Percentiles rank a stretch among this genome's conserved stretches.
These are phyloP conservation scores for Wolfiporia cocos DNA, from an alignment of 1,284 basidiomycete species.

Conservation along the genomic window DNA sequence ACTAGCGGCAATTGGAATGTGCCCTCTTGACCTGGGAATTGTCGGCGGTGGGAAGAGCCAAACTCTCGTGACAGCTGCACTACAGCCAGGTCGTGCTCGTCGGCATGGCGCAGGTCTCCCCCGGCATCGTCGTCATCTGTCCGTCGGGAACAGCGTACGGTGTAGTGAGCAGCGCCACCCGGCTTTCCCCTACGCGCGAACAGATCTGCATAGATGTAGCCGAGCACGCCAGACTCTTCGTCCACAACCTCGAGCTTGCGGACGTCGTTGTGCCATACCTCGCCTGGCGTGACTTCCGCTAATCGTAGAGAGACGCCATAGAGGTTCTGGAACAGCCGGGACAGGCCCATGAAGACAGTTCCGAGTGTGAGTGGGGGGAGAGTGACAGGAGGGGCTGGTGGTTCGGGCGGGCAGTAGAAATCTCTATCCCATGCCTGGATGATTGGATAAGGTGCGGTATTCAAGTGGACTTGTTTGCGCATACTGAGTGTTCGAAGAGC, in stretches of 20 bases:
- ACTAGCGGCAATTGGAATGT: slow-evolving; percentile 88
- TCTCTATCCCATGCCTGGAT: slow-evolving; percentile 94
- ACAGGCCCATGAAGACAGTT: slow-evolving; percentile 82
- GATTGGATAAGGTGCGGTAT: slow-evolving; percentile 46
- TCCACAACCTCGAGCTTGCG: slow-evolving; percentile 92
- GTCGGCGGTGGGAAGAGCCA: slow-evolving; percentile 52
- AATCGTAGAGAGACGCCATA: slow-evolving; percentile 85
- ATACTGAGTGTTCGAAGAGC: slow-evolving; percentile 69
- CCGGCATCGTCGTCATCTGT: slow-evolving; percentile 85
- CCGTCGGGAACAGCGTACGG: slow-evolving; percentile 89
- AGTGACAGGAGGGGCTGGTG: slow-evolving; percentile 62
- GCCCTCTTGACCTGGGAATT: slow-evolving; percentile 54
- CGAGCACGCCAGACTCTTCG: slow-evolving; percentile 80
- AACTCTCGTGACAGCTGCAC: slow-evolving; percentile 48
- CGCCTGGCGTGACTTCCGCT: slow-evolving; percentile 61
- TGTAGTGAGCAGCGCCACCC: slow-evolving; percentile 93
- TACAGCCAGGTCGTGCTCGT: slow-evolving; percentile 28
- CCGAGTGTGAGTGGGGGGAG: slow-evolving; percentile 76
- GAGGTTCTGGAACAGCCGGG: slow-evolving; percentile 77
- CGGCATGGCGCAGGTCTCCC: slow-evolving; percentile 51
- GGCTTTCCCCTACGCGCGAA: slow-evolving; percentile 86
- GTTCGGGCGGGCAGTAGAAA: slow-evolving; percentile 78
- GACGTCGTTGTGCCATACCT: slow-evolving; percentile 87
- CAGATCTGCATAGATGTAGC: slow-evolving; percentile 93
- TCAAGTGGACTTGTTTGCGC: slow-evolving; percentile 69